Evolutionary conservation across 2,329 filamentous ascomycete genomes (phyloP).

Genomic region (Geosmithia putterillii): DNA sequence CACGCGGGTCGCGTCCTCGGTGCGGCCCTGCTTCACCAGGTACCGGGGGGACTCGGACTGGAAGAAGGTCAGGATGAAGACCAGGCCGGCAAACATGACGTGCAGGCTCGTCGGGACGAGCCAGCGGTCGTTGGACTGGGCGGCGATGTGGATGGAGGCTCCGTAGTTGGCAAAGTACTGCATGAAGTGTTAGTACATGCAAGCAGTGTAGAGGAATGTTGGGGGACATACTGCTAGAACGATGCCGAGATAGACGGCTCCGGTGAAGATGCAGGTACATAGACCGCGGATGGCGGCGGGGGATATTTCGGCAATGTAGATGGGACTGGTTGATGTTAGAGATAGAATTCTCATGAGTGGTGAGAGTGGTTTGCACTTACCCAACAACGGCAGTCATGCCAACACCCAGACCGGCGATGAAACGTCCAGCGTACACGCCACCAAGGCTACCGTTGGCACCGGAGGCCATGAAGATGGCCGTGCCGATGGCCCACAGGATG

Average conservation of each 20-base stretch:
- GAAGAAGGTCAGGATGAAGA: slow-evolving; percentile 57
- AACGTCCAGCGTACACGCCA: slow-evolving; percentile 51
- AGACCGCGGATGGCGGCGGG: slow-evolving; percentile 59
- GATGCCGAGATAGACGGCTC: slow-evolving; percentile 60
- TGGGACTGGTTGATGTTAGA: slow-evolving; percentile 24
- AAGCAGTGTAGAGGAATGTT: background rate
- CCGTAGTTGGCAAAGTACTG: slow-evolving; percentile 62
- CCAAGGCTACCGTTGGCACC: slow-evolving; percentile 37
- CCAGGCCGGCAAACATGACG: slow-evolving; percentile 64
- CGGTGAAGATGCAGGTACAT: slow-evolving; percentile 47
- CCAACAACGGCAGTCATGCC: slow-evolving; percentile 56
- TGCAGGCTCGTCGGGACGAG: slow-evolving; percentile 64
- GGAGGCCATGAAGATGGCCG: slow-evolving; percentile 43
- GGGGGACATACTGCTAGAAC: slow-evolving; percentile 42
- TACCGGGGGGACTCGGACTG: slow-evolving; percentile 60
- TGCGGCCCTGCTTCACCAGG: slow-evolving; percentile 51
- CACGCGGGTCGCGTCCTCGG: slow-evolving; percentile 42
- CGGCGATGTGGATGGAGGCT: slow-evolving; percentile 33
- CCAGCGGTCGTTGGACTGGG: slow-evolving; percentile 36
- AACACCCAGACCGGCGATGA: slow-evolving; percentile 54
- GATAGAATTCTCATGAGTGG: background rate
- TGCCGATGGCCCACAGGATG: slow-evolving; percentile 43
- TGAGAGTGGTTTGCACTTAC: slow-evolving; percentile 8
- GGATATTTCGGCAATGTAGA: slow-evolving; percentile 63
- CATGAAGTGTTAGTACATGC: background rate